Percentiles rank a stretch among this genome's conserved stretches.
Evolutionary conservation across 2,329 filamentous ascomycete genomes (phyloP).

Genomic region (Aureobasidium sp.): DNA sequence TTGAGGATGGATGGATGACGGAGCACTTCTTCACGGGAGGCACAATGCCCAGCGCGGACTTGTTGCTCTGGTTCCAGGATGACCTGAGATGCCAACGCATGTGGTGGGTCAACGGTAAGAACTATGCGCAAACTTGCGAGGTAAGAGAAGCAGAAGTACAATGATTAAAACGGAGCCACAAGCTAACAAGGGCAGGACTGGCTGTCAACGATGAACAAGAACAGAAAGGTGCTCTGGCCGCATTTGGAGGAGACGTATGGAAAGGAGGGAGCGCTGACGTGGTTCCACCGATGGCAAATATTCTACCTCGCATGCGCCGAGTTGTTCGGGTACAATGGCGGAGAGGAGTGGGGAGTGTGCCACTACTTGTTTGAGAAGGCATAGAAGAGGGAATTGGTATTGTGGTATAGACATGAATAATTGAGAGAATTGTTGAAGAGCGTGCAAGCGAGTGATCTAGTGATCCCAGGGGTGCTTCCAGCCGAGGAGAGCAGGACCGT

Average conservation of each 20-base stretch:
- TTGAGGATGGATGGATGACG: slow-evolving; percentile 66
- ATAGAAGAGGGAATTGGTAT: slow-evolving; percentile 11
- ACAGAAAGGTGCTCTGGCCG: slow-evolving; percentile 54
- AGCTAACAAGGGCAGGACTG: slow-evolving; percentile 40
- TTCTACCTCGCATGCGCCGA: slow-evolving; percentile 66
- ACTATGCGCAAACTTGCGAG: slow-evolving; percentile 64
- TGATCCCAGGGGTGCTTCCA: slow-evolving; percentile 98
- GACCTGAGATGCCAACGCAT: slow-evolving; percentile 52
- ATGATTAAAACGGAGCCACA: not conserved
- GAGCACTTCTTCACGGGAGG: slow-evolving; percentile 65
- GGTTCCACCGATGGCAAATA: slow-evolving; percentile 64
- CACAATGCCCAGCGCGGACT: slow-evolving; percentile 60
- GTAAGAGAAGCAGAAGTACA: not conserved
- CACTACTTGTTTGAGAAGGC: slow-evolving; percentile 59
- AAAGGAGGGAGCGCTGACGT: slow-evolving; percentile 48
- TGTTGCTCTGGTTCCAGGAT: slow-evolving; percentile 58
- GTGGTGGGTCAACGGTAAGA: slow-evolving; percentile 62
- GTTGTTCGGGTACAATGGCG: slow-evolving; percentile 56
- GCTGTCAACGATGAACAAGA: slow-evolving; percentile 51
- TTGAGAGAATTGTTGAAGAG: not conserved
- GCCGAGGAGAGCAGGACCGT: slow-evolving; percentile 82
- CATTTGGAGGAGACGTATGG: slow-evolving; percentile 58
- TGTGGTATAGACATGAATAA: slow-evolving; percentile 2
- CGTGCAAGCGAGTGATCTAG: slow-evolving; percentile 37
- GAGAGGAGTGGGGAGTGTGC: slow-evolving; percentile 59